Conservation (phyloP, 352 stramenopile species). For the Globisporangium iwayamae region DNA sequence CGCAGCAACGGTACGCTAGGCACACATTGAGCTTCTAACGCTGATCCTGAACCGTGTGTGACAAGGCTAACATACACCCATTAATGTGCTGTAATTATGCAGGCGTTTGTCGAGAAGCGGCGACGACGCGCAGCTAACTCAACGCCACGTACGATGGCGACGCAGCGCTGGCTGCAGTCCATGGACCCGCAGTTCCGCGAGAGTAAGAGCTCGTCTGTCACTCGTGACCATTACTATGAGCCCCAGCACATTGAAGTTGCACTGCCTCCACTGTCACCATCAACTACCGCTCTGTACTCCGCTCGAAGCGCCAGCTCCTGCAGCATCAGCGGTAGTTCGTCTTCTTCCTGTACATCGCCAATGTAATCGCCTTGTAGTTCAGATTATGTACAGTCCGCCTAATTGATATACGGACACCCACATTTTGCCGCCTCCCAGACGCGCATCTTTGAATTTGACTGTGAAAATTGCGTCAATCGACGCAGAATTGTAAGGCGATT, state of each 20-base stretch:
- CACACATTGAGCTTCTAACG: neutral
- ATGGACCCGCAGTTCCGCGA: conserved; percentile 20
- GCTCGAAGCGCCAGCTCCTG: neutral
- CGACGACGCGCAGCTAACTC: conserved; percentile 39
- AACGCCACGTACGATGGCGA: conserved; percentile 61
- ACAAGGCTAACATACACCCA: neutral
- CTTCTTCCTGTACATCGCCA: neutral
- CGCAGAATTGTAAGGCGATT: too few species aligned
- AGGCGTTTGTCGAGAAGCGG: conserved; percentile 70
- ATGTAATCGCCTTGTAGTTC: neutral
- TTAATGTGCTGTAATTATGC: neutral
- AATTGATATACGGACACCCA: too few species aligned
- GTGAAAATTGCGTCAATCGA: too few species aligned
- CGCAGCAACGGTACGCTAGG: conserved; percentile 37
- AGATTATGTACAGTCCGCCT: too few species aligned
- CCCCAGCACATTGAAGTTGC: neutral
- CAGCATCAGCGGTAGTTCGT: neutral
- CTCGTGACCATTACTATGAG: neutral
- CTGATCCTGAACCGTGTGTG: neutral
- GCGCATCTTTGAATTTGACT: too few species aligned
- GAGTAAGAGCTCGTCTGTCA: neutral
- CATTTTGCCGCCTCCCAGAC: too few species aligned
- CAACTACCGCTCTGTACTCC: neutral
- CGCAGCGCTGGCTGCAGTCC: conserved; percentile 60
- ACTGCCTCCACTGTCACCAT: neutral